These are phyloP conservation scores for Bipolaris sorokiniana DNA, from an alignment of 2,329 filamentous ascomycete genomes.

Conservation along the genomic window DNA sequence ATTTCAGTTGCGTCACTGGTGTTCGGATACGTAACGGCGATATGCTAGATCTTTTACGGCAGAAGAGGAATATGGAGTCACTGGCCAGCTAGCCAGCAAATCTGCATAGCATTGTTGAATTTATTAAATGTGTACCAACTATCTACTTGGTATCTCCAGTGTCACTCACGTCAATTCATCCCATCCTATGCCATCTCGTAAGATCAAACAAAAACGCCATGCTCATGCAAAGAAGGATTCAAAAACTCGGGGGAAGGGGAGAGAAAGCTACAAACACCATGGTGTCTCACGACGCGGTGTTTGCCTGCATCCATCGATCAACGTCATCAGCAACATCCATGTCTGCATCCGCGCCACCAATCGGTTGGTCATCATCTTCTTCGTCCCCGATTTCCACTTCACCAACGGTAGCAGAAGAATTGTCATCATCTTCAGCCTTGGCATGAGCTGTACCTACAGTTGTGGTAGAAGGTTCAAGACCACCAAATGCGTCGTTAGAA, in stretches of 20 bases:
- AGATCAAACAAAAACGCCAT: neutral
- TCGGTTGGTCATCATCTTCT: constrained; percentile 14
- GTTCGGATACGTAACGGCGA: neutral
- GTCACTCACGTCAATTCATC: neutral
- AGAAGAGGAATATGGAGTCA: neutral
- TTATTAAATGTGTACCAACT: neutral
- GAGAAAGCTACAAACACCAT: neutral
- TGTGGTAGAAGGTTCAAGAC: constrained; percentile 13
- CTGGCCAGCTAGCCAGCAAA: neutral
- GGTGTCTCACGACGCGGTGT: neutral
- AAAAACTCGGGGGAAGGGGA: neutral
- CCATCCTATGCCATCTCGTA: neutral
- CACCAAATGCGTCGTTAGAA: constrained; percentile 35
- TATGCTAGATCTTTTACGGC: neutral
- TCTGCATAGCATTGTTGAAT: neutral
- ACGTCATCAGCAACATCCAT: constrained; percentile 47
- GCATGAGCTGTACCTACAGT: neutral
- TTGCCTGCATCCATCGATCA: constrained; percentile 37
- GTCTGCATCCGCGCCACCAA: constrained; percentile 25
- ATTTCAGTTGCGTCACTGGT: neutral
- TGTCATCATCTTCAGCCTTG: constrained; percentile 14
- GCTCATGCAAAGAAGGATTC: neutral
- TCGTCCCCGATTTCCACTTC: constrained; percentile 13
- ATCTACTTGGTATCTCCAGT: neutral
- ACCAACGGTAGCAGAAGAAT: constrained; percentile 22